These are phyloP conservation scores for Epichloe uncinata DNA, from an alignment of 2,329 filamentous ascomycete species.

Conservation along the genomic window DNA sequence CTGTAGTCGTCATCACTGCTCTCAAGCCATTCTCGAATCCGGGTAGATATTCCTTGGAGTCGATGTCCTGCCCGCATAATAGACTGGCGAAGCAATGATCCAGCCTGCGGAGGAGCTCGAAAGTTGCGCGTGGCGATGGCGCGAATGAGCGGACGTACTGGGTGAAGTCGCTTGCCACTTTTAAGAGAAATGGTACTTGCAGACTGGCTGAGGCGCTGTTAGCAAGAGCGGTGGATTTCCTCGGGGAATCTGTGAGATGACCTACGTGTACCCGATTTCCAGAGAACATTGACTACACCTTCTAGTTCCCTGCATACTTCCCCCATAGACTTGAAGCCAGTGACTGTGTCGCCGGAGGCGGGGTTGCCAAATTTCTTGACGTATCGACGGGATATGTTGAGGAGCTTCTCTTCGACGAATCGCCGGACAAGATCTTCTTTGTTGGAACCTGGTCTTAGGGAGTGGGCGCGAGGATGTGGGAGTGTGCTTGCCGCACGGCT, in stretches of 20 bases:
- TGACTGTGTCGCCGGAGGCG: constrained; percentile 32
- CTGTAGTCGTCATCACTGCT: constrained; percentile 60
- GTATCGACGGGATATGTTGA: constrained; percentile 43
- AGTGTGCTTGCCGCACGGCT: constrained; percentile 26
- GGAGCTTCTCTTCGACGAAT: constrained; percentile 40
- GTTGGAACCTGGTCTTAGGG: constrained; percentile 40
- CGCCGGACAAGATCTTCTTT: constrained; percentile 47
- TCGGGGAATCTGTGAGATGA: background rate
- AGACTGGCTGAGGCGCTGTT: constrained; percentile 46
- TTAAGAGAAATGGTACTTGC: constrained; percentile 74
- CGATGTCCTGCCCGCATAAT: constrained; percentile 51
- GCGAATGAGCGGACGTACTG: constrained; percentile 62
- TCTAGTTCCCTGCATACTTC: constrained; percentile 66
- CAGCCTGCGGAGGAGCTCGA: constrained; percentile 60
- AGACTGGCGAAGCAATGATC: constrained; percentile 75
- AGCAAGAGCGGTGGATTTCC: background rate
- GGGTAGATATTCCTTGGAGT: constrained; percentile 50
- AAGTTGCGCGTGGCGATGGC: constrained; percentile 46
- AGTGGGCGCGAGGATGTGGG: constrained; percentile 40
- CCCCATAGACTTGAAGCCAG: constrained; percentile 45
- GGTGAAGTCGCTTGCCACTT: constrained; percentile 58
- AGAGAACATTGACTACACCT: constrained; percentile 63
- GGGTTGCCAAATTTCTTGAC: constrained; percentile 42
- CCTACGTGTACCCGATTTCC: constrained; percentile 78
- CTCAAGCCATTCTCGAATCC: constrained; percentile 51